Evolutionary conservation across 805 yeast species (phyloP).

Genomic region (Tetrapisispora iriomotensis): DNA sequence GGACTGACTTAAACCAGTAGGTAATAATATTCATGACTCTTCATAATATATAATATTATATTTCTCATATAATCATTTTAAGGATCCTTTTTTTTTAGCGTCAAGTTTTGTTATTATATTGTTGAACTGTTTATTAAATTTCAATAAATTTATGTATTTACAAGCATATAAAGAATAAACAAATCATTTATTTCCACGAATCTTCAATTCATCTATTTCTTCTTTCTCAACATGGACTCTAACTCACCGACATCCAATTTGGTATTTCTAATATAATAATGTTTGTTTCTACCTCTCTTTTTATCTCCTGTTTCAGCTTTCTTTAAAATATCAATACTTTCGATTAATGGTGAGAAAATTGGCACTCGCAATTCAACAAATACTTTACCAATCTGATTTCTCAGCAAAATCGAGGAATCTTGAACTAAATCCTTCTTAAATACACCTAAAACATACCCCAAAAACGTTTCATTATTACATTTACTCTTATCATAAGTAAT

Average conservation of each 20-base stretch:
- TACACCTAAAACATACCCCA: constrained; percentile 72
- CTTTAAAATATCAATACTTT: constrained; percentile 66
- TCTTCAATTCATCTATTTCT: constrained; percentile 13
- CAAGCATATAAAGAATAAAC: no score
- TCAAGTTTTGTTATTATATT: no score
- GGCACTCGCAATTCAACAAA: constrained; percentile 82
- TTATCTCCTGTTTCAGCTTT: constrained; percentile 48
- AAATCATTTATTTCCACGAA: no score
- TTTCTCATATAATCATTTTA: no score
- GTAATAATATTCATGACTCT: no score
- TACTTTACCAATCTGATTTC: constrained; percentile 73
- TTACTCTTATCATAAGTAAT: constrained; percentile 54
- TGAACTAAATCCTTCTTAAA: constrained; percentile 50
- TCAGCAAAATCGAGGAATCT: constrained; percentile 65
- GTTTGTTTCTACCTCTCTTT: constrained; percentile 64
- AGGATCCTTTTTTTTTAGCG: no score
- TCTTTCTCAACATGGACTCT: constrained; percentile 36
- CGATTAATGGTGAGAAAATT: constrained; percentile 67
- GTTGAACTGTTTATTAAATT: no score
- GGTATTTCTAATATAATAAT: constrained; percentile 78
- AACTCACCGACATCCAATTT: constrained; percentile 68
- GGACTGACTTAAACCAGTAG: no score
- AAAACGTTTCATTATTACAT: constrained; percentile 49
- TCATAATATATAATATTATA: no score
- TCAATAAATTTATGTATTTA: no score